phyloP scores from a whole-genome alignment of 2,329 filamentous ascomycete species.

The Diaporthe citriasiana region DNA sequence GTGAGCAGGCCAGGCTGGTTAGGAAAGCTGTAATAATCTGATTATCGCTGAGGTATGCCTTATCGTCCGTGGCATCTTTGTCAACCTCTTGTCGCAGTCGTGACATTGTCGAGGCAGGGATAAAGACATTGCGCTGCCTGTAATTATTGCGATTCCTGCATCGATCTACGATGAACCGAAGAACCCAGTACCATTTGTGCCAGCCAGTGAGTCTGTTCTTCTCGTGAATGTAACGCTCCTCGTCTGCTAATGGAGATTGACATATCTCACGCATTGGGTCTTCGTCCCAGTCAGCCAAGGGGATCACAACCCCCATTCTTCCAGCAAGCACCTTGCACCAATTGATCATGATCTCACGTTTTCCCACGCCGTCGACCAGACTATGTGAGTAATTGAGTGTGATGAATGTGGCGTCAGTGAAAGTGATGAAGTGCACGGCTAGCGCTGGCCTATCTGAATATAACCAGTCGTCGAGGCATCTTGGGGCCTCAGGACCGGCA shows the following conservation, averaged over 20 bases:
- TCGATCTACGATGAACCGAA: slow-evolving; percentile 21
- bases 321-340: slow-evolving; percentile 63
- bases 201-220: slow-evolving; percentile 47
- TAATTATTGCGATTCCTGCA: slow-evolving; percentile 19
- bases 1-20: slow-evolving; percentile 48
- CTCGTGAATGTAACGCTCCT: slow-evolving; percentile 48
- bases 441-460: slow-evolving; percentile 60
- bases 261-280: slow-evolving; percentile 52
- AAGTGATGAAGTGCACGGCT: slow-evolving; percentile 62
- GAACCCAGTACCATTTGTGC: slow-evolving; percentile 26
- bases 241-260: not conserved
- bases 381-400: slow-evolving; percentile 62
- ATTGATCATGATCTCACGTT: slow-evolving; percentile 56
- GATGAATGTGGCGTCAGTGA: slow-evolving; percentile 64
- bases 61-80: slow-evolving; percentile 33
- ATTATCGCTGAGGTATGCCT: slow-evolving; percentile 61
- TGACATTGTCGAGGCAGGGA: slow-evolving; percentile 6
- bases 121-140: slow-evolving; percentile 28
- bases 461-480: slow-evolving; percentile 56
- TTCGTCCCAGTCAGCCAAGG: slow-evolving; percentile 50
- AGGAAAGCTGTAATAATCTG: slow-evolving; percentile 61
- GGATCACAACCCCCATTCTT: slow-evolving; percentile 55
- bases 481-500: slow-evolving; percentile 47
- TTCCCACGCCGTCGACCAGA: slow-evolving; percentile 62
- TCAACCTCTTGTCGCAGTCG: slow-evolving; percentile 10